Evolutionary conservation across 192 early-diverging fungal species (phyloP).

Genomic region (Rhizophagus sp.): DNA sequence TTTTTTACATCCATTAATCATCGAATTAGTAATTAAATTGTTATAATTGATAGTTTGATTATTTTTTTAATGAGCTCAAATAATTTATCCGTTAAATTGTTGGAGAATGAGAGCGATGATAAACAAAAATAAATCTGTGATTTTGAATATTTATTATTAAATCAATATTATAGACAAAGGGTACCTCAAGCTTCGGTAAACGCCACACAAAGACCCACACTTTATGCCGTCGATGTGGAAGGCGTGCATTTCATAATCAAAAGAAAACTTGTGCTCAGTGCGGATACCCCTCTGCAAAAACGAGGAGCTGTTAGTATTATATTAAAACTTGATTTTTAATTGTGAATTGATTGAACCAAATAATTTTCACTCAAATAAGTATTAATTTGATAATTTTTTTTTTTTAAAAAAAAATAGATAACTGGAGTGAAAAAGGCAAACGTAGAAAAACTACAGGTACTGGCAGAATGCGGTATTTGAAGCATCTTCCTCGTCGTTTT

Average conservation of each 20-base stretch:
- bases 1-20: too few species aligned
- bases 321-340: background rate
- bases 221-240: constrained; percentile 96
- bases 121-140: background rate
- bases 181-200: constrained; percentile 91
- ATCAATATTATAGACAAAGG: constrained; percentile 14
- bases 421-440: constrained; percentile 96
- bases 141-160: background rate
- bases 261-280: constrained; percentile 99
- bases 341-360: too few species aligned
- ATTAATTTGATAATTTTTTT: background rate
- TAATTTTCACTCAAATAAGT: background rate
- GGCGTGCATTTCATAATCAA: constrained; percentile 98
- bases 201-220: constrained; percentile 99
- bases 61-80: too few species aligned
- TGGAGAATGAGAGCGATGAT: too few species aligned
- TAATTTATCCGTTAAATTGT: too few species aligned
- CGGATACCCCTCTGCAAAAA: constrained; percentile 98
- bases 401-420: constrained; percentile 54
- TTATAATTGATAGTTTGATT: too few species aligned
- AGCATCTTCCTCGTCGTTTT: constrained; percentile 88
- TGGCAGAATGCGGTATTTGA: constrained; percentile 96
- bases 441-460: constrained; percentile 99
- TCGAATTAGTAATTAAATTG: too few species aligned
- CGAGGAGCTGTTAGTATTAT: constrained; percentile 77